Conservation (phyloP, 2,329 filamentous ascomycete species). For the Penicillium glabrum region DNA sequence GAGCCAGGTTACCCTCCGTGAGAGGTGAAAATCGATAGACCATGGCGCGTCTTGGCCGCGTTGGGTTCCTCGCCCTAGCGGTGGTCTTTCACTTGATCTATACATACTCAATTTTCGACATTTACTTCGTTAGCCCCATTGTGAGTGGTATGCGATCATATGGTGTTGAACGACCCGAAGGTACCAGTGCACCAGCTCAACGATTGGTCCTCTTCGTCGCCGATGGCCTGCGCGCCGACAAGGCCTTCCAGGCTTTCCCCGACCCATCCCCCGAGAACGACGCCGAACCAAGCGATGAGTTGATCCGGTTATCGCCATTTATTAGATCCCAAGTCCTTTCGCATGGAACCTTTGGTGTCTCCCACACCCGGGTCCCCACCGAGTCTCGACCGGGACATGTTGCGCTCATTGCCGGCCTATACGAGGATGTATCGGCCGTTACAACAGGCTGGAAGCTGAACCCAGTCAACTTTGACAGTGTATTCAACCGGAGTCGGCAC, state of each 20-base stretch:
- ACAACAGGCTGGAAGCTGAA: conserved; percentile 98
- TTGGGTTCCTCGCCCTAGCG: conserved; percentile 83
- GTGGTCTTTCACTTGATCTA: conserved; percentile 92
- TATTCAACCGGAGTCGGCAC: conserved; percentile 94
- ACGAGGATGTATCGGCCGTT: conserved; percentile 96
- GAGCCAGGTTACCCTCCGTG: neutral
- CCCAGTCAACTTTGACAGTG: conserved; percentile 96
- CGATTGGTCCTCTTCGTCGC: conserved; percentile 92
- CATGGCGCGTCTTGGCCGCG: conserved; percentile 62
- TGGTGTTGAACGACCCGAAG: conserved; percentile 61
- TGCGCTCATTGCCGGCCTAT: conserved; percentile 91
- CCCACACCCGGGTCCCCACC: conserved; percentile 93
- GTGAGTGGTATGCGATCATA: conserved; percentile 92
- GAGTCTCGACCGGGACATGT: conserved; percentile 97
- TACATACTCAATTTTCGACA: conserved; percentile 94
- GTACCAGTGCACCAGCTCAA: conserved; percentile 74
- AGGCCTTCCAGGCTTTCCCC: conserved; percentile 90
- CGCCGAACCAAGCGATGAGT: conserved; percentile 38
- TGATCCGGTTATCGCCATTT: conserved; percentile 84
- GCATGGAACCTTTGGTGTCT: conserved; percentile 94
- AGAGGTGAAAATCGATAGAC: conserved; percentile 13
- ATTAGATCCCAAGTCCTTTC: conserved; percentile 84
- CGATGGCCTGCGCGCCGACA: conserved; percentile 96
- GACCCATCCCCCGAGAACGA: conserved; percentile 68
- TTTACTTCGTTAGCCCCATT: conserved; percentile 97